phyloP scores from a whole-genome alignment of 495 filamentous ascomycete genomes.

The Xanthoparmelia taractica region DNA sequence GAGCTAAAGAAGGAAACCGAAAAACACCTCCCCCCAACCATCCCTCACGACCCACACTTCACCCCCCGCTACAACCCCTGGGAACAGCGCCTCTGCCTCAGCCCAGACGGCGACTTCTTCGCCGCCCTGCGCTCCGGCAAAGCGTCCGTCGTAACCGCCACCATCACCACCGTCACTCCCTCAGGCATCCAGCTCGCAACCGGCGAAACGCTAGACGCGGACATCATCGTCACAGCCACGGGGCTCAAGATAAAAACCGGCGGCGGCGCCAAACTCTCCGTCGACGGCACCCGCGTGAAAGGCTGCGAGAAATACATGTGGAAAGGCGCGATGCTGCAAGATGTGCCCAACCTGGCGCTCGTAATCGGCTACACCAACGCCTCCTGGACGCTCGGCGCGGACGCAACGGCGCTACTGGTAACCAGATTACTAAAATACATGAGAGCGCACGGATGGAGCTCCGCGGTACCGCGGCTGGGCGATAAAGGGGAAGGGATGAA shows the following conservation, averaged over 20 bases:
- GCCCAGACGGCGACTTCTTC: slow-evolving; percentile 14
- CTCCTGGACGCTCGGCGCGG: slow-evolving; percentile 13
- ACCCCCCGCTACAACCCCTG: slow-evolving; percentile 14
- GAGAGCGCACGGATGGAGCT: not conserved
- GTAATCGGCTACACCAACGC: slow-evolving; percentile 3
- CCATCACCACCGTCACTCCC: not conserved
- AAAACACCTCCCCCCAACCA: slow-evolving; percentile 3
- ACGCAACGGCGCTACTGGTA: slow-evolving; percentile 6
- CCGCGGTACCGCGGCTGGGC: not conserved
- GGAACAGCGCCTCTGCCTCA: slow-evolving; percentile 11
- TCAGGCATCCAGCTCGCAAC: slow-evolving; percentile 6
- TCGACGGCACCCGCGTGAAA: not conserved
- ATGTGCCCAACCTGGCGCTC: slow-evolving; percentile 1
- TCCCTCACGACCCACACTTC: slow-evolving; percentile 9
- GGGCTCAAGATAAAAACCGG: not conserved
- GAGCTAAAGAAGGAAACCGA: slow-evolving; percentile 1
- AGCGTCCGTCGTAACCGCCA: slow-evolving; percentile 14
- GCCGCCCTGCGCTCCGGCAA: slow-evolving; percentile 9
- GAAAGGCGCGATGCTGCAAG: slow-evolving; percentile 10
- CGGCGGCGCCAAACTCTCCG: slow-evolving; percentile 2
- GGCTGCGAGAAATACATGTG: slow-evolving; percentile 8
- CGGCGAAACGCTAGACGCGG: not conserved
- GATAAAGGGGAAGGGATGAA: not conserved
- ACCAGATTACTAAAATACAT: slow-evolving; percentile 1
- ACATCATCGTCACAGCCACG: slow-evolving; percentile 14